Base-by-base conservation (phyloP, 306 rosid genomes). In the Inga laurina region DNA sequence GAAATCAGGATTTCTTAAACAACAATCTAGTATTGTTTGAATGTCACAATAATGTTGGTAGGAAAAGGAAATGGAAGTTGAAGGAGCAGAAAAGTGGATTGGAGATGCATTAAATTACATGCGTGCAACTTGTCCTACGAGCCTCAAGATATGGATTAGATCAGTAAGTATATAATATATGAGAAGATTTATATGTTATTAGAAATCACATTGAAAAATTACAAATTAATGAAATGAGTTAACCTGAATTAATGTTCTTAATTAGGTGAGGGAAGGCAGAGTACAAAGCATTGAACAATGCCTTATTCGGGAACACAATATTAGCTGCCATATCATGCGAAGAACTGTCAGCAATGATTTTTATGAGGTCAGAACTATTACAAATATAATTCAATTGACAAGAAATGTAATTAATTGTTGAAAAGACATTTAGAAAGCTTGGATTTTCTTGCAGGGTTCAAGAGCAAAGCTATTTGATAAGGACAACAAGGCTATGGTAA, bases 401-500 rank as follows among this genome's bases (percentile, higher is more conserved):
- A 32, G 34, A 32, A 32, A 32, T 32, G 34, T 32, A 32, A 32
- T 32, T 32, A 32, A 32, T 32, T 32, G 34, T 32, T 32, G 34
- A 32, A 32, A 2, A 32, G 34, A 32, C 34, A 32, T 7, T 19
- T 18, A 18, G 18, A 5, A 54, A 21, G 3, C 30, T n/a, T 57
- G n/a, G 57, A 48, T 10, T 4, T 9, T 22, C 34, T 59, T 59
- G 77, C 18, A 49, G 84, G 84, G 82, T 37, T n/a, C 75, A 37
- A 75, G 84, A 48, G 87, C 78, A 75, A 80, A 75, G 78, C 8
- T 84, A 0, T 44, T 80, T 34, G 79, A 84, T 2, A 84, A 84
- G 48, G 82, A 84, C 76, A 80, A 80, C 75, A 75, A 80, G 21
- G 78, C 79, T 19, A 80, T 65, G 81, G 84, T 84, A 84, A 43